A percentile compares a stretch with the other conserved stretches of the same genome.
Evolutionary conservation across 805 yeast species (phyloP).

Genomic region (Candida incommunis): DNA sequence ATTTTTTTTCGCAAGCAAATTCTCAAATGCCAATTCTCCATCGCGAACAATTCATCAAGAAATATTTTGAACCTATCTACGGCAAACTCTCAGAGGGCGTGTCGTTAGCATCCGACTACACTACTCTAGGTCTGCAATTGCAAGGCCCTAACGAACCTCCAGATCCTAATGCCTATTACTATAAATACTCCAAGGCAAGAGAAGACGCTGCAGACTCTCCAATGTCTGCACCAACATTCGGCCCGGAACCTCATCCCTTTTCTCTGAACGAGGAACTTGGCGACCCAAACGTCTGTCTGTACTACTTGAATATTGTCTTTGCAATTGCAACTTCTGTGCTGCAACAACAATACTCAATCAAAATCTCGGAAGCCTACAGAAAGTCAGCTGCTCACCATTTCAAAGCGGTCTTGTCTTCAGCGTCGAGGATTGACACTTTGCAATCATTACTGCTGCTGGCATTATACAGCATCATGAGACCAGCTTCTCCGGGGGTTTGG

Average conservation of each 20-base stretch:
- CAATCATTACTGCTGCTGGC: constrained; percentile 61
- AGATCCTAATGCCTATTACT: constrained; percentile 3
- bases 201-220: background rate
- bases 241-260: background rate
- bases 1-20: constrained; percentile 67
- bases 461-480: constrained; percentile 71
- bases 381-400: constrained; percentile 47
- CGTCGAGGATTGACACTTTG: constrained; percentile 53
- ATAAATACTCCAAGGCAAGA: constrained; percentile 2
- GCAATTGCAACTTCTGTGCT: constrained; percentile 70
- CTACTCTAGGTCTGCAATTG: background rate
- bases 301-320: constrained; percentile 60
- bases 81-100: constrained; percentile 45
- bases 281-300: constrained; percentile 24
- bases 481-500: constrained; percentile 90
- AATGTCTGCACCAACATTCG: background rate
- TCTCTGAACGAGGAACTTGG: constrained; percentile 3
- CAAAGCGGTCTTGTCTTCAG: constrained; percentile 41
- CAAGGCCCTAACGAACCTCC: background rate
- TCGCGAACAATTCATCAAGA: constrained; percentile 56
- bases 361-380: constrained; percentile 56
- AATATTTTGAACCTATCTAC: constrained; percentile 65
- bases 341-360: constrained; percentile 50
- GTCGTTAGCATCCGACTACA: constrained; percentile 28
- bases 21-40: constrained; percentile 76